Evolutionary conservation across 257 asterid genomes (phyloP).

Genomic region (Phtheirospermum japonicum): DNA sequence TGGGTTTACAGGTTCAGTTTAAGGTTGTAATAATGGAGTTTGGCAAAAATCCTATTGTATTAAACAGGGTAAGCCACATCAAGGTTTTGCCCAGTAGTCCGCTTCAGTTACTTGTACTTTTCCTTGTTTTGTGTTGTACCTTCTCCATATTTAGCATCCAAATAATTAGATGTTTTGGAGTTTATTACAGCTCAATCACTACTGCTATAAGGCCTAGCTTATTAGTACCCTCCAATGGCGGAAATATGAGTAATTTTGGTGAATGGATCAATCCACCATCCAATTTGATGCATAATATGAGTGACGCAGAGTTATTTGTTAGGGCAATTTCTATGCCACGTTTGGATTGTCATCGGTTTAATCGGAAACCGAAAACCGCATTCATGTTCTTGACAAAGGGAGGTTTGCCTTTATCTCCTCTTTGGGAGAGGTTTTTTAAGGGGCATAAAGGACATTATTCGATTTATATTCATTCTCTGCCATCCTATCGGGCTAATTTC

Average conservation of each 20-base stretch:
- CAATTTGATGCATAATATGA: slow-evolving; percentile 53
- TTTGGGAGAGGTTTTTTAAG: slow-evolving; percentile 67
- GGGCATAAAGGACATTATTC: slow-evolving; percentile 51
- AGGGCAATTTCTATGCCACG: slow-evolving; percentile 48
- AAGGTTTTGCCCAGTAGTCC: slow-evolving; percentile 50
- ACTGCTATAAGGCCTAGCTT: slow-evolving; percentile 29
- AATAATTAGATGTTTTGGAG: slow-evolving; percentile 48
- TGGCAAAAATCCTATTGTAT: slow-evolving; percentile 41
- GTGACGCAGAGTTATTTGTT: slow-evolving; percentile 54
- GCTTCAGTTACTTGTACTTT: slow-evolving; percentile 44
- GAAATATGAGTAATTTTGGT: slow-evolving; percentile 22
- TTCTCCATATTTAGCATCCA: slow-evolving; percentile 48
- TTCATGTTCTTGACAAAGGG: slow-evolving; percentile 74
- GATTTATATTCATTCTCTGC: slow-evolving; percentile 54
- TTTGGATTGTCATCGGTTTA: slow-evolving; percentile 39
- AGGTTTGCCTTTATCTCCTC: slow-evolving; percentile 52
- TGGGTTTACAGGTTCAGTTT: too few relatives aligned
- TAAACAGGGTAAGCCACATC: slow-evolving; percentile 32
- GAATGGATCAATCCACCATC: slow-evolving; percentile 48
- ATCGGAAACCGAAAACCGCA: slow-evolving; percentile 51
- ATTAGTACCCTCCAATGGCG: slow-evolving; percentile 31
- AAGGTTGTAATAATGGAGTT: slow-evolving; percentile 40
- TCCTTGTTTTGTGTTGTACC: slow-evolving; percentile 41
- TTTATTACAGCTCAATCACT: slow-evolving; percentile 15
- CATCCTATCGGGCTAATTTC: slow-evolving; percentile 42